These are phyloP conservation scores for Antitrichia curtipendula DNA, from an alignment of 225 moss, liverwort and hornwort species.

Conservation along the genomic window DNA sequence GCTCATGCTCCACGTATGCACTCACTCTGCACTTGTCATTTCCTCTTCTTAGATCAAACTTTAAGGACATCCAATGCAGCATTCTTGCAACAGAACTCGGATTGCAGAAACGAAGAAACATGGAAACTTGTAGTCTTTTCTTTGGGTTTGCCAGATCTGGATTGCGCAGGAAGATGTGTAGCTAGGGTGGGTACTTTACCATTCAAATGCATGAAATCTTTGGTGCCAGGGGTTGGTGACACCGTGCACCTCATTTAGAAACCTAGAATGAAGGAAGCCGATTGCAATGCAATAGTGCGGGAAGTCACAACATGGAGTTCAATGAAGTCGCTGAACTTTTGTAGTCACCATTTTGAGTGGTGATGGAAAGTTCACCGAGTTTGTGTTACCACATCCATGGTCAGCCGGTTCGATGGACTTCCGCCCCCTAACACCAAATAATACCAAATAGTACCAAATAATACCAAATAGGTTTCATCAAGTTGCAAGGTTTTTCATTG, in stretches of 20 bases:
- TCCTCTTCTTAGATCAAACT: neutral
- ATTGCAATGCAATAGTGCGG: neutral
- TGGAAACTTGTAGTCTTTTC: neutral
- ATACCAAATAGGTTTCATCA: too few species aligned
- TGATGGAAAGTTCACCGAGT: too few species aligned
- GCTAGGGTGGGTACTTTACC: neutral
- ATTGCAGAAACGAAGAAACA: neutral
- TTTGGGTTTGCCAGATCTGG: neutral
- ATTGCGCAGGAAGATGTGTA: neutral
- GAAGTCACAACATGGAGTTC: neutral
- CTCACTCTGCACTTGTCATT: neutral
- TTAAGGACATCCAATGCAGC: neutral
- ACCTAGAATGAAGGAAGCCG: too few species aligned
- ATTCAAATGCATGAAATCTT: neutral
- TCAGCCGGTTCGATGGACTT: too few species aligned
- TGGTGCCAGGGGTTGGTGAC: neutral
- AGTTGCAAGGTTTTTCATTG: too few species aligned
- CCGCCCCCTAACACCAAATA: too few species aligned
- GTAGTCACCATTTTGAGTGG: neutral
- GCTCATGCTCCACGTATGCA: conserved; percentile 3
- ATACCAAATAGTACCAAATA: too few species aligned
- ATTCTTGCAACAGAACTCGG: neutral
- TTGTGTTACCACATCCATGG: too few species aligned
- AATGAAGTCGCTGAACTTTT: neutral
- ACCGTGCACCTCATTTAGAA: neutral